Percentiles rank a stretch among this genome's conserved stretches.
Conservation (phyloP, 257 asterid species). For the Euphrasia confusa region DNA sequence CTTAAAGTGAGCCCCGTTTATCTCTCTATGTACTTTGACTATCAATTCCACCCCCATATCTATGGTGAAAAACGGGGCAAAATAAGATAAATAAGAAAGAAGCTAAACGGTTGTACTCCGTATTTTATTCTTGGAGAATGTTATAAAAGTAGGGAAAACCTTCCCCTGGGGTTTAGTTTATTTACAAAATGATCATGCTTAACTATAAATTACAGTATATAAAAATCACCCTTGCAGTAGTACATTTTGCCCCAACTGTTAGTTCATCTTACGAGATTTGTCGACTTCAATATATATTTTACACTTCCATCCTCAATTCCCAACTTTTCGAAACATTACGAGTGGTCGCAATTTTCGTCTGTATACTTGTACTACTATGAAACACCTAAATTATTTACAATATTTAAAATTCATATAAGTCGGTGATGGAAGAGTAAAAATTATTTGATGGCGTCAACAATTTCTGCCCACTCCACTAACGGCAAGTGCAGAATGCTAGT, state of each 20-base stretch:
- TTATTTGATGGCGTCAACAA: not conserved
- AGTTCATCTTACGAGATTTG: no score
- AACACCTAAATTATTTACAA: no score
- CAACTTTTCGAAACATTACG: no score
- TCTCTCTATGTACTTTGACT: conserved; percentile 3
- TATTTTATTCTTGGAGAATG: not conserved
- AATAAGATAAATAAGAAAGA: not conserved
- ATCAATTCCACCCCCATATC: conserved; percentile 6
- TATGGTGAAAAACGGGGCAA: not conserved
- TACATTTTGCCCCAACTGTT: not conserved
- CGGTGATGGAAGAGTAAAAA: not conserved
- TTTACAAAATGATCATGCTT: no score
- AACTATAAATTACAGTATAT: no score
- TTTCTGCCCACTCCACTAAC: no score
- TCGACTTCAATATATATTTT: not conserved
- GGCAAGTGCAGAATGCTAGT: not conserved
- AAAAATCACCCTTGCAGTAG: not conserved
- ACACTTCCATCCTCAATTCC: not conserved
- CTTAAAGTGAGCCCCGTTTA: conserved; percentile 51
- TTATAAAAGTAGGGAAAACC: not conserved
- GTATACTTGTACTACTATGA: no score
- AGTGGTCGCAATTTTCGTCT: not conserved
- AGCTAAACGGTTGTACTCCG: not conserved
- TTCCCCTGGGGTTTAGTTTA: not conserved
- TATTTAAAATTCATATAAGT: not conserved